These are phyloP conservation scores for Persicaria maculosa DNA, from an alignment of 148 eudicot genomes.

Conservation along the genomic window DNA sequence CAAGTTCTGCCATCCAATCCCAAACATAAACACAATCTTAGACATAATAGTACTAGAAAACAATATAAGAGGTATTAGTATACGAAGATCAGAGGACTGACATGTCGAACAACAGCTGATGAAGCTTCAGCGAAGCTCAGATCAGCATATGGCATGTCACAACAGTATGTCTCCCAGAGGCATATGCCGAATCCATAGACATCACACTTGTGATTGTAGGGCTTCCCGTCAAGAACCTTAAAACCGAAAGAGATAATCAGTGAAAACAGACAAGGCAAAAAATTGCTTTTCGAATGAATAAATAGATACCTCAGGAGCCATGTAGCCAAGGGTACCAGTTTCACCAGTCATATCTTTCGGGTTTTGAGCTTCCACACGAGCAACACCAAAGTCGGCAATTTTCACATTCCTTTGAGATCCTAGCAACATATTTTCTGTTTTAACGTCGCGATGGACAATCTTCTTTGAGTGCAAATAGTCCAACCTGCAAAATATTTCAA, in stretches of 20 bases:
- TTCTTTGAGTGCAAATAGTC: conserved; percentile 72
- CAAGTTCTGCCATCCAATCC: conserved; percentile 3
- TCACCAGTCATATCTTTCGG: conserved; percentile 88
- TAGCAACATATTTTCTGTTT: conserved; percentile 84
- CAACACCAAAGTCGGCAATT: conserved; percentile 96
- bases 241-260: neutral
- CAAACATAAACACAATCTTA: neutral
- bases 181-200: conserved; percentile 87
- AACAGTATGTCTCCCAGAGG: conserved; percentile 89
- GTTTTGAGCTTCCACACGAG: conserved; percentile 84
- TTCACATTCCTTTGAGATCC: conserved; percentile 47
- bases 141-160: conserved; percentile 71
- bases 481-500: conserved; percentile 30
- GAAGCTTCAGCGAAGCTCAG: conserved; percentile 79
- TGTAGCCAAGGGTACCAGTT: conserved; percentile 88
- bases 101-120: conserved; percentile 71
- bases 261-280: neutral
- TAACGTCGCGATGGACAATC: conserved; percentile 94
- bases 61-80: neutral
- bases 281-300: neutral
- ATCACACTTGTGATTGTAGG: conserved; percentile 80
- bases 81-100: conserved; percentile 17
- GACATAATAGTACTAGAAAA: neutral
- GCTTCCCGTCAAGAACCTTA: conserved; percentile 87
- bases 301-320: conserved; percentile 81